Percentiles rank a stretch among this genome's conserved stretches.
These are phyloP conservation scores for Suillus americanus DNA, from an alignment of 768 basidiomycete species.

Conservation along the genomic window DNA sequence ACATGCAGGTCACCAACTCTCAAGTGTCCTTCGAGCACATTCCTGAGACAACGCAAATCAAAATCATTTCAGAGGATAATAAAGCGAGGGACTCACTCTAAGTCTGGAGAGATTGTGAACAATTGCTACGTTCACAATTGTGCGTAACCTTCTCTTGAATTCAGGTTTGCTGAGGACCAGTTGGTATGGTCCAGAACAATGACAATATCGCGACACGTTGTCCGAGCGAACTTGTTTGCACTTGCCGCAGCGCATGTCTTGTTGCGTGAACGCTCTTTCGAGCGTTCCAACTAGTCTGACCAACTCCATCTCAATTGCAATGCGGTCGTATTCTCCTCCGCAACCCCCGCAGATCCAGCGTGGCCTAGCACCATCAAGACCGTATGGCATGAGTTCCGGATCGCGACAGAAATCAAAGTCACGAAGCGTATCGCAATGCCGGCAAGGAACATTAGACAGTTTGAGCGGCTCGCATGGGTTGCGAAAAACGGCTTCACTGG, in stretches of 20 bases:
- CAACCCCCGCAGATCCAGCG: conserved; percentile 76
- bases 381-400: conserved; percentile 69
- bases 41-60: conserved; percentile 27
- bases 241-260: conserved; percentile 85
- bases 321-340: conserved; percentile 85
- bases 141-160: conserved; percentile 66
- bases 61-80: background rate
- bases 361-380: conserved; percentile 43
- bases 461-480: conserved; percentile 92
- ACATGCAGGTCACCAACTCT: conserved; percentile 32
- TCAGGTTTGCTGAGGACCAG: conserved; percentile 75
- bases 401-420: conserved; percentile 98
- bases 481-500: conserved; percentile 78
- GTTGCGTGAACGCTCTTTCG: conserved; percentile 77
- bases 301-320: conserved; percentile 81
- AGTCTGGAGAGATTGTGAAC: conserved; percentile 68
- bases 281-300: conserved; percentile 72
- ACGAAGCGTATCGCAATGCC: conserved; percentile 77
- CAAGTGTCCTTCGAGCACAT: conserved; percentile 38
- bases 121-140: conserved; percentile 80
- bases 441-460: conserved; percentile 84
- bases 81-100: conserved; percentile 46
- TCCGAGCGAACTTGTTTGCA: conserved; percentile 92
- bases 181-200: conserved; percentile 84
- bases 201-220: conserved; percentile 81